A percentile compares a stretch with the other conserved stretches of the same genome.
These are phyloP conservation scores for Coriaria nepalensis DNA, from an alignment of 306 rosid species.

Conservation along the genomic window DNA sequence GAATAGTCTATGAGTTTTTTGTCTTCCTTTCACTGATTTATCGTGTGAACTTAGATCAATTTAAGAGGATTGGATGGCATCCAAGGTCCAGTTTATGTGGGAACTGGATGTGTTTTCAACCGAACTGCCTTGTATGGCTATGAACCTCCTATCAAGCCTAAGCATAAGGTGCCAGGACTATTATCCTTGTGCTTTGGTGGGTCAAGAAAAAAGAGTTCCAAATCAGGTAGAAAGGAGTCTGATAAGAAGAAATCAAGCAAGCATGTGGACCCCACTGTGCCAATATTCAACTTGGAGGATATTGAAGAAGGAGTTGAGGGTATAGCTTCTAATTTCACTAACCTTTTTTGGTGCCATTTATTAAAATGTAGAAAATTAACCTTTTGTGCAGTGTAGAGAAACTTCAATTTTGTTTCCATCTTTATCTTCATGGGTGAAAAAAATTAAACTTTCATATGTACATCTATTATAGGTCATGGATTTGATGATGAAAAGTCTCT, in stretches of 20 bases:
- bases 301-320: conserved; percentile 98
- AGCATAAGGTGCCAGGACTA: conserved; percentile 63
- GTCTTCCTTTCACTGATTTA: conserved; percentile 4
- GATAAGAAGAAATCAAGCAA: conserved; percentile 68
- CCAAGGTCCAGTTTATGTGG: conserved; percentile 98
- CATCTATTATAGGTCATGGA: conserved; percentile 53
- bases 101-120: conserved; percentile 95
- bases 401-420: neutral
- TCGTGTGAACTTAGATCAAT: conserved; percentile 45
- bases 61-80: conserved; percentile 96
- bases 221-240: conserved; percentile 64
- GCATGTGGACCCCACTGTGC: conserved; percentile 73
- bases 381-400: neutral
- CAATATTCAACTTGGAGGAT: conserved; percentile 80
- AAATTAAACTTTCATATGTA: neutral
- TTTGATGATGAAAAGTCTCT: conserved; percentile 88
- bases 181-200: conserved; percentile 64
- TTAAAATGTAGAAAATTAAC: neutral
- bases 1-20: neutral
- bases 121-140: conserved; percentile 91
- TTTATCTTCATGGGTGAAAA: neutral
- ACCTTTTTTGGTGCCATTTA: neutral
- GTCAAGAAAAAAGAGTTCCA: conserved; percentile 53
- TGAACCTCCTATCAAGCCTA: conserved; percentile 85
- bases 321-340: conserved; percentile 14